These are phyloP conservation scores for Petunia secreta DNA, from an alignment of 257 asterid genomes.

Conservation along the genomic window DNA sequence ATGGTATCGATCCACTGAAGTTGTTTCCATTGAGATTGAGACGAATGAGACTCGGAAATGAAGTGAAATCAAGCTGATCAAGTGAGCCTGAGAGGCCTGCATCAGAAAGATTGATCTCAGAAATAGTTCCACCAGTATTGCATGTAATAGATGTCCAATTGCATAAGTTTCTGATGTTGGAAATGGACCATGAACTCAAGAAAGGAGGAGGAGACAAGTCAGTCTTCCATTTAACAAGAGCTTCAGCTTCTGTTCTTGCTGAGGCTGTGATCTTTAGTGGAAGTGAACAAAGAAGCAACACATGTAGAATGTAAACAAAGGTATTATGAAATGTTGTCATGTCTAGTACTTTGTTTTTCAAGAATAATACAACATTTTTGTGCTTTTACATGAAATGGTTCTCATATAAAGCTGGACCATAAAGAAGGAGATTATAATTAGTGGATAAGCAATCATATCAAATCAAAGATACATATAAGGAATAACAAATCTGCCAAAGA, in stretches of 20 bases:
- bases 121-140: conserved; percentile 45
- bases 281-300: conserved; percentile 32
- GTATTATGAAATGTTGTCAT: conserved; percentile 42
- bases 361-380: background rate
- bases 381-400: background rate
- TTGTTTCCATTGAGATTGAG: conserved; percentile 52
- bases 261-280: conserved; percentile 46
- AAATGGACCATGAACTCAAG: conserved; percentile 63
- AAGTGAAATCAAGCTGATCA: conserved; percentile 47
- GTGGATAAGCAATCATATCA: background rate
- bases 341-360: conserved; percentile 8
- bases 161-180: conserved; percentile 55
- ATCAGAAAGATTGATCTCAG: conserved; percentile 47
- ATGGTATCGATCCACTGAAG: conserved; percentile 66
- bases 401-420: background rate
- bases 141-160: conserved; percentile 66
- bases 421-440: background rate
- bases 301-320: conserved; percentile 33
- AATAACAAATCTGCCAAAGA: background rate
- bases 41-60: conserved; percentile 44
- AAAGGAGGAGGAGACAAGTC: conserved; percentile 29
- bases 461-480: background rate
- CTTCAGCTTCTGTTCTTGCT: conserved; percentile 57
- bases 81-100: conserved; percentile 49
- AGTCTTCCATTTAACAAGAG: conserved; percentile 67